These are phyloP conservation scores for Heliocybe sulcata DNA, from an alignment of 1,284 basidiomycete species.

Conservation along the genomic window DNA sequence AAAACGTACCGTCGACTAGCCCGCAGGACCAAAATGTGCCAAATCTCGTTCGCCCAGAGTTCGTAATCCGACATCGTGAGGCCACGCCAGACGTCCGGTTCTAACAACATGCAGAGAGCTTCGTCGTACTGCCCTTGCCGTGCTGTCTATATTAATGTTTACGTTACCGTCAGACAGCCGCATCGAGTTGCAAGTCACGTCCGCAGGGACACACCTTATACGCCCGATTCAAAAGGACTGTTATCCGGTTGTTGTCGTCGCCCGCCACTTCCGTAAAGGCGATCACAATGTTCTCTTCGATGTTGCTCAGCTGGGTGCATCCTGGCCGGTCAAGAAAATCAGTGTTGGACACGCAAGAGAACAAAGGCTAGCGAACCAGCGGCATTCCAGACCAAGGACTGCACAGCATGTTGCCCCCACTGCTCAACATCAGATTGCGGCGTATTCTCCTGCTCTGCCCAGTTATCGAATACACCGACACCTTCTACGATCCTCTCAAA, in stretches of 20 bases:
- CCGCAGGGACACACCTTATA: conserved; percentile 40
- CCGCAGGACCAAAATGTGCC: conserved; percentile 65
- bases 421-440: conserved; percentile 48
- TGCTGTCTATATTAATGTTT: conserved; percentile 39
- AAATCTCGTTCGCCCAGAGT: conserved; percentile 65
- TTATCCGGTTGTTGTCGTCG: conserved; percentile 54
- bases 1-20: conserved; percentile 54
- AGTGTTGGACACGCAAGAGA: no score
- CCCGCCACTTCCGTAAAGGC: conserved; percentile 53
- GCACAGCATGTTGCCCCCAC: conserved; percentile 66
- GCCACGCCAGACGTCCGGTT: conserved; percentile 63
- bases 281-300: conserved; percentile 65
- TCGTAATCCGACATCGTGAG: conserved; percentile 56
- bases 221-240: conserved; percentile 54
- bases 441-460: conserved; percentile 48
- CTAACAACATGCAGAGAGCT: conserved; percentile 55
- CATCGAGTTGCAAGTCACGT: not conserved
- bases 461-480: conserved; percentile 62
- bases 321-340: conserved; percentile 30
- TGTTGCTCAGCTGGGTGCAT: conserved; percentile 52
- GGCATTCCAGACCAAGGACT: conserved; percentile 63
- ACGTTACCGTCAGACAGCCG: not conserved
- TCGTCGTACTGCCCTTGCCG: conserved; percentile 60
- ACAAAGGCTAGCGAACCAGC: conserved; percentile 56
- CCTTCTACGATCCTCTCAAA: conserved; percentile 65